Base-by-base conservation (phyloP, 805 yeast species). In the Lipomyces sp. region DNA sequence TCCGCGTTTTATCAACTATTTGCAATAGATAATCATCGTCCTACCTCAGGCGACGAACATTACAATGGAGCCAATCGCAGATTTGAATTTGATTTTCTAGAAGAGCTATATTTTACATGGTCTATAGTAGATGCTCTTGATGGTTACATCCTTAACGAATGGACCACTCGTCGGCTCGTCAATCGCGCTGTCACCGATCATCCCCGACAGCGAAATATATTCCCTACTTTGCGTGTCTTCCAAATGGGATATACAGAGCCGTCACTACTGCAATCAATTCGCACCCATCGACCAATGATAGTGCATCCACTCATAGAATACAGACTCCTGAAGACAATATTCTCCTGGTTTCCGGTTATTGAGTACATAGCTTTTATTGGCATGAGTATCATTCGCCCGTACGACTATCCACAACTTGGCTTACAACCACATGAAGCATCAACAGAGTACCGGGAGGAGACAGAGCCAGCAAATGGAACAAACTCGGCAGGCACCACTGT, bases 51-150 rank as follows among this genome's bases (percentile, higher is more conserved):
- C 10, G 29, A 26, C 28, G 31, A 40, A 24, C 11, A 24, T 43
- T 6, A 10, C 28, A 13, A 43, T 35, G 40, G 35, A 35, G 18
- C 47, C 47, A 8, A 39, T 35, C 8, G 35, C 16, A 16, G 40
- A 13, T 43, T 43, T 23, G 40, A 39, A 6, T 43, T 43, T 26
- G 40, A 43, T 8, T 16, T 24, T 4, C 38, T 43, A 2, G 16
- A 19, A 19, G 40, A 35, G 35, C 34, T 43, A 19, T 39, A 43
- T 13, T 43, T 43, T 40, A 43, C 47, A 7, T 43, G 47, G 47
- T 24, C 47, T 8, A 28, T 39, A 7, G 40, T 34, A 22, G 40
- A 23, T n/a, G 47, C 47, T 13, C 35, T 43, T 11, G 47, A 43
- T 26, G 47, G 47, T 14, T 43, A 16, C 26, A 39, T 43, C 4